Percentiles rank a stretch among this genome's conserved stretches.
Conservation (phyloP, 495 filamentous ascomycete species). For the Neurospora terricola region DNA sequence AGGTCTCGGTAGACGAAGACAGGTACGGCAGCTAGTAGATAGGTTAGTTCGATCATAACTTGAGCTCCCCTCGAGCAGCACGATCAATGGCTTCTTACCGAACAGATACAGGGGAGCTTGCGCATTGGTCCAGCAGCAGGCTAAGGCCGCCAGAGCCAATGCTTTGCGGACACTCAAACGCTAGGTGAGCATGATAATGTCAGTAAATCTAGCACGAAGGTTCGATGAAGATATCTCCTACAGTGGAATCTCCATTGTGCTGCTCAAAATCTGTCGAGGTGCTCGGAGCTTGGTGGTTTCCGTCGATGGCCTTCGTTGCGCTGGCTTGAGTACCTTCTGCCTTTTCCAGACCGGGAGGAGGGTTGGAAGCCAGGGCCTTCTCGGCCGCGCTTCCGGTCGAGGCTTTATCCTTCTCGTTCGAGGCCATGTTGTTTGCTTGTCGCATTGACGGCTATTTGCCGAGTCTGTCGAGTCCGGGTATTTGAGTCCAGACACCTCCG, state of each 20-base stretch:
- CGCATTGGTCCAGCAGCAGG: slow-evolving; percentile 20
- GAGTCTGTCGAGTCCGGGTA: background rate
- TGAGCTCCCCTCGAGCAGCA: background rate
- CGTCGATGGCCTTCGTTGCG: background rate
- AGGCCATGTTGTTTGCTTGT: background rate
- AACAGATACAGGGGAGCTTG: slow-evolving; percentile 21
- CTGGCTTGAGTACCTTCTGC: background rate
- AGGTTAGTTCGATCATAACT: background rate
- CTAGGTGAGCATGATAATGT: background rate
- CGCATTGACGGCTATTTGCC: background rate
- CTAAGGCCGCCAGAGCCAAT: slow-evolving; percentile 15
- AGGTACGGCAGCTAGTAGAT: slow-evolving; percentile 10
- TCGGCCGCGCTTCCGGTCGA: background rate
- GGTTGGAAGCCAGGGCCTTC: background rate
- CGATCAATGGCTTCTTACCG: slow-evolving; percentile 3
- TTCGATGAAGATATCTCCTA: background rate
- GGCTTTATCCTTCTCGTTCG: background rate
- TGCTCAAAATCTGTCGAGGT: background rate
- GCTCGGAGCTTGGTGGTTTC: background rate
- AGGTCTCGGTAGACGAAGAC: slow-evolving; percentile 50
- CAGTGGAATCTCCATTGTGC: background rate
- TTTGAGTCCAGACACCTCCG: background rate
- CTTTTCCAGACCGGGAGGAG: background rate
- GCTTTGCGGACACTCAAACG: background rate
- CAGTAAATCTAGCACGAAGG: background rate